Evolutionary conservation across 352 stramenopile species (phyloP).

Genomic region (Pythium biforme): DNA sequence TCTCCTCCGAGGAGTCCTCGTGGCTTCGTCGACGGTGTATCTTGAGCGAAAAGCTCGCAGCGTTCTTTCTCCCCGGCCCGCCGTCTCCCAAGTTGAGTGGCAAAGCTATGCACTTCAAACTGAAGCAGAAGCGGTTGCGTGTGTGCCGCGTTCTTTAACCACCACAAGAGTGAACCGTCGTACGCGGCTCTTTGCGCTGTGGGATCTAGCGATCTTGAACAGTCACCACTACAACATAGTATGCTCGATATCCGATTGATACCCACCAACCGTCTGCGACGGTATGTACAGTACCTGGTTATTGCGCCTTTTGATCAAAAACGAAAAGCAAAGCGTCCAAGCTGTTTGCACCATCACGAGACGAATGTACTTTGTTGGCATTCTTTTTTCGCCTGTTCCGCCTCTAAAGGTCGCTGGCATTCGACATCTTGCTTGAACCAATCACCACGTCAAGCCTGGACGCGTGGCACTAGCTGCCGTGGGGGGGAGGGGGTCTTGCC

Average conservation of each 20-base stretch:
- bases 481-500: not conserved
- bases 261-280: not conserved
- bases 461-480: not conserved
- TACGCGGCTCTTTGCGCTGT: too few relatives aligned
- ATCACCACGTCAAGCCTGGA: not conserved
- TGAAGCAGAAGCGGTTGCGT: too few relatives aligned
- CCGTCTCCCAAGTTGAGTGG: too few relatives aligned
- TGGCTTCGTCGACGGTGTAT: too few relatives aligned
- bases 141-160: too few relatives aligned
- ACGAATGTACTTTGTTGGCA: not conserved
- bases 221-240: not conserved
- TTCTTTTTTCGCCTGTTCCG: not conserved
- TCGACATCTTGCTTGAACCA: not conserved
- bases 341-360: not conserved
- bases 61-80: too few relatives aligned
- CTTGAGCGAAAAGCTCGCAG: too few relatives aligned
- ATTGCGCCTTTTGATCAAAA: not conserved
- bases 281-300: too few relatives aligned
- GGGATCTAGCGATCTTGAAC: not conserved
- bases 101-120: too few relatives aligned
- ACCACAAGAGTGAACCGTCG: too few relatives aligned
- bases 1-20: too few relatives aligned
- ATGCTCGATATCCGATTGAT: not conserved
- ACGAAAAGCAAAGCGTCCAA: not conserved
- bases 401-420: not conserved